These are phyloP conservation scores for Bretschneidera sinensis DNA, from an alignment of 345 rosid genomes.

Conservation along the genomic window DNA sequence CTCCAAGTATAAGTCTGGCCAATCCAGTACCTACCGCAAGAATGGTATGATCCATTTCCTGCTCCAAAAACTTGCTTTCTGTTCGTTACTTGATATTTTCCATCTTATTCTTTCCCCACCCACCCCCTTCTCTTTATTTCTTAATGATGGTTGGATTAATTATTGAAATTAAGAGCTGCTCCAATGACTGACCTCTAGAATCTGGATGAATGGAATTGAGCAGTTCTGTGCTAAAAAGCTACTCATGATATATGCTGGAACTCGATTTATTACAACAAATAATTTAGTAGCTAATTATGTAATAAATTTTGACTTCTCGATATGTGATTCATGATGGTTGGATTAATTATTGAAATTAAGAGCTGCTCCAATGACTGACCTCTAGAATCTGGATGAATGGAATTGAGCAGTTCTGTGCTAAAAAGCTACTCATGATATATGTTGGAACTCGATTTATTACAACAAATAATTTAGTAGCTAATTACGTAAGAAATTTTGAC, in stretches of 20 bases:
- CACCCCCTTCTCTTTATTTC: neutral
- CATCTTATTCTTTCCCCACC: no score
- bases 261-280: neutral
- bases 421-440: no score
- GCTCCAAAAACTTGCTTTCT: neutral
- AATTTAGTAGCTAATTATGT: neutral
- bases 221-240: no score
- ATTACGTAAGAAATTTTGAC: no score
- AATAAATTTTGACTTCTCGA: no score
- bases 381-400: neutral
- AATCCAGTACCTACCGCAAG: conserved; percentile 62
- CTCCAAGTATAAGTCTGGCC: conserved; percentile 69
- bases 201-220: neutral
- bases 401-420: no score
- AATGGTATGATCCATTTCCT: conserved; percentile 47
- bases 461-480: neutral
- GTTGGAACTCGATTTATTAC: neutral
- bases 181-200: neutral
- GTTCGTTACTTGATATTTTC: no score
- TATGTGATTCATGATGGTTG: neutral
- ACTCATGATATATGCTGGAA: neutral
- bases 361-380: neutral
- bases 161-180: neutral
- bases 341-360: neutral
- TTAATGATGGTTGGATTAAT: neutral